A percentile compares a stretch with the other conserved stretches of the same genome.
Evolutionary conservation across 495 filamentous ascomycete species (phyloP).

Genomic region (Rostrohypoxylon terebratum): DNA sequence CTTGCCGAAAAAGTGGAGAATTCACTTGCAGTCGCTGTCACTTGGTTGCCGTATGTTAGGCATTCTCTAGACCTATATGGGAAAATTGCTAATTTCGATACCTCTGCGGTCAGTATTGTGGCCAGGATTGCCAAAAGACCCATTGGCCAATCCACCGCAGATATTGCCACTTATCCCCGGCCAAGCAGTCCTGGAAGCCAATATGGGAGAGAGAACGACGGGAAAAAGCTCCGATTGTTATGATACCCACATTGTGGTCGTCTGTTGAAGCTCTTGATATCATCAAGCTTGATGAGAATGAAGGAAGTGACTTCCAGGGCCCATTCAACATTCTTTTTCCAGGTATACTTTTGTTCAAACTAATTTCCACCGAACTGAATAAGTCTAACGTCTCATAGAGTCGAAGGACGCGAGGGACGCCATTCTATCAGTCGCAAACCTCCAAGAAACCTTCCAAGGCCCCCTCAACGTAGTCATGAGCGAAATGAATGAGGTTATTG

Average conservation of each 20-base stretch:
- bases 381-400: conserved; percentile 41
- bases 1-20: conserved; percentile 9
- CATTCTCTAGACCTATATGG: not conserved
- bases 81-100: not conserved
- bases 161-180: conserved; percentile 52
- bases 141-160: conserved; percentile 51
- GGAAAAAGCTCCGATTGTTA: not conserved
- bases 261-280: conserved; percentile 60
- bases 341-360: conserved; percentile 38
- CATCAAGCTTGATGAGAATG: conserved; percentile 54
- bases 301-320: conserved; percentile 49
- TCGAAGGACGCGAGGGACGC: conserved; percentile 62
- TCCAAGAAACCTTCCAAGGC: conserved; percentile 48
- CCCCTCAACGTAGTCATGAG: conserved; percentile 53
- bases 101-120: conserved; percentile 52
- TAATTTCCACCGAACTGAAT: not conserved
- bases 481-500: conserved; percentile 57
- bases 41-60: conserved; percentile 20
- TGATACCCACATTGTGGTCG: conserved; percentile 59
- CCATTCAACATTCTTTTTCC: conserved; percentile 56
- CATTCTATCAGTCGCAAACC: conserved; percentile 52
- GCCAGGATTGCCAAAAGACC: conserved; percentile 50
- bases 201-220: no score
- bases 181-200: conserved; percentile 48
- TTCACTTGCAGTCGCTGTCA: conserved; percentile 15